Conservation (phyloP, 768 basidiomycete species). For the Calocybe cyanea region DNA sequence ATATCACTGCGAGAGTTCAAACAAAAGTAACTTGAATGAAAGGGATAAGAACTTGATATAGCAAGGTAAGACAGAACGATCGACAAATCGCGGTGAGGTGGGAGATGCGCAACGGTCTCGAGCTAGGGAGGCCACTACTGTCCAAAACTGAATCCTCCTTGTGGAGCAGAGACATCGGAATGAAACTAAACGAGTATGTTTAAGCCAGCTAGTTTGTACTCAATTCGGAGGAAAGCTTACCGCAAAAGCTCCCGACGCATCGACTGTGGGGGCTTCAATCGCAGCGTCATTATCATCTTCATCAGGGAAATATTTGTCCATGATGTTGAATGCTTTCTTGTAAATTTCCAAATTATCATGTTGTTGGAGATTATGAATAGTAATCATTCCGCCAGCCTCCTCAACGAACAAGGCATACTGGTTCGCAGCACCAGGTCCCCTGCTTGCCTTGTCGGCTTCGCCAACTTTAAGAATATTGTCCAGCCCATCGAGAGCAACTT, state of each 20-base stretch:
- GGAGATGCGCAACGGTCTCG: no score
- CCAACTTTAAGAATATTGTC: conserved; percentile 99
- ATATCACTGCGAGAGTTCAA: no score
- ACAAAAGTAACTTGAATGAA: neutral
- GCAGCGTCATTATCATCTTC: conserved; percentile 91
- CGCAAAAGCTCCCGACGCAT: conserved; percentile 69
- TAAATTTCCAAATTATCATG: conserved; percentile 99
- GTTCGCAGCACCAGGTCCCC: conserved; percentile 80
- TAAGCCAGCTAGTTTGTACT: conserved; percentile 10
- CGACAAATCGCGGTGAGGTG: no score
- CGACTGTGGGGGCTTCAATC: conserved; percentile 72
- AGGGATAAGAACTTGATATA: neutral
- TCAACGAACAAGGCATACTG: conserved; percentile 94
- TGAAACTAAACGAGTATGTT: conserved; percentile 57
- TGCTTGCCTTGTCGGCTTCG: conserved; percentile 85
- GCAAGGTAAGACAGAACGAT: no score
- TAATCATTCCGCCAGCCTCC: conserved; percentile 98
- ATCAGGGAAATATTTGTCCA: conserved; percentile 98
- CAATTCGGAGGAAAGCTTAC: conserved; percentile 37
- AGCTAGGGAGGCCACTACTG: conserved; percentile 41
- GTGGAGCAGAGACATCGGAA: conserved; percentile 80
- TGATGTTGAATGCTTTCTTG: conserved; percentile 99
- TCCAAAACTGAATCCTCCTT: conserved; percentile 95
- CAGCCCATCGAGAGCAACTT: conserved; percentile 95
- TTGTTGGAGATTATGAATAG: conserved; percentile 98